Conservation (phyloP, 2,329 filamentous ascomycete genomes). For the Xylaria sp. region DNA sequence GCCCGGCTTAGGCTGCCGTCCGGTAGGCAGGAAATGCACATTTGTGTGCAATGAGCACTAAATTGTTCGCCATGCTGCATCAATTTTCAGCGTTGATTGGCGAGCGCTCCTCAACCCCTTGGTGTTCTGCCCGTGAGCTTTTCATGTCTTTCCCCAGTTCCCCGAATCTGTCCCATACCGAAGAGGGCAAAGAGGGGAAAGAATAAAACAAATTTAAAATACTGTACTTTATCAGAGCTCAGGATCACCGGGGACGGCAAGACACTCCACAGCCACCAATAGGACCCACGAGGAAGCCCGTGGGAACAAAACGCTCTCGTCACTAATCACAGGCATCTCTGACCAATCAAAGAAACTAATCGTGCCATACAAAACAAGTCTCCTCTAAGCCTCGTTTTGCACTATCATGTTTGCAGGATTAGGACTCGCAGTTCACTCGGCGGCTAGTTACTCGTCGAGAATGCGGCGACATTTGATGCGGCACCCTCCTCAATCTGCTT, state of each 20-base stretch:
- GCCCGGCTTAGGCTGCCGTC: background rate
- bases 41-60: constrained; percentile 15
- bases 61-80: constrained; percentile 22
- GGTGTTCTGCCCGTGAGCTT: background rate
- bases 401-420: background rate
- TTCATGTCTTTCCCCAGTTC: background rate
- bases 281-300: background rate
- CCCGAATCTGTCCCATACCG: constrained; percentile 1
- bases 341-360: constrained; percentile 16
- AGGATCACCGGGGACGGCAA: constrained; percentile 3
- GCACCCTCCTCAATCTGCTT: constrained; percentile 1
- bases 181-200: background rate
- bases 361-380: constrained; percentile 17
- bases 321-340: constrained; percentile 6
- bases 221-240: constrained; percentile 11
- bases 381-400: constrained; percentile 25
- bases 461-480: background rate
- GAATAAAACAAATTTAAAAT: constrained; percentile 8
- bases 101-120: constrained; percentile 3
- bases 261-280: background rate
- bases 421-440: background rate
- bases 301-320: constrained; percentile 16
- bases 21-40: background rate
- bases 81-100: constrained; percentile 25
- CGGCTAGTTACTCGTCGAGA: background rate